Evolutionary conservation across 805 yeast genomes (phyloP).

Genomic region (Saccharomycodes ludwigii): DNA sequence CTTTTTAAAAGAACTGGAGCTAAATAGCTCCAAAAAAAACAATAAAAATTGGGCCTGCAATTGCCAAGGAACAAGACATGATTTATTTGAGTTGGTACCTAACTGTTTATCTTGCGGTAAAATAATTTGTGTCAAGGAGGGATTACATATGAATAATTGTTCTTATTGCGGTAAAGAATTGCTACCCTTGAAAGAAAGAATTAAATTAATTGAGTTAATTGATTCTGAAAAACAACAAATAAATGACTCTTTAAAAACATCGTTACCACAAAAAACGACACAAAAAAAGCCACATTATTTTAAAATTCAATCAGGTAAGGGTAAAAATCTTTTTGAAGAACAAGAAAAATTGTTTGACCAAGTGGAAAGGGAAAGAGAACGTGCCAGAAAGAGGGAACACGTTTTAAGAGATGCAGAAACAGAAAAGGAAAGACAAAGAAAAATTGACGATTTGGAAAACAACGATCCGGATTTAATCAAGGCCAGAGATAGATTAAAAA

Average conservation of each 20-base stretch:
- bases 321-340: constrained; percentile 52
- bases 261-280: constrained; percentile 8
- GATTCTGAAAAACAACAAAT: constrained; percentile 35
- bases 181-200: constrained; percentile 48
- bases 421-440: constrained; percentile 28
- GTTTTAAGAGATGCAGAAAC: constrained; percentile 18
- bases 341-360: constrained; percentile 53
- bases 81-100: constrained; percentile 80
- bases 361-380: constrained; percentile 37
- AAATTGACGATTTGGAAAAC: constrained; percentile 27
- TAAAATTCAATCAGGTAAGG: constrained; percentile 48
- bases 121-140: constrained; percentile 82
- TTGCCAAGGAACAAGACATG: constrained; percentile 83
- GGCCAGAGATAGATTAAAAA: constrained; percentile 68
- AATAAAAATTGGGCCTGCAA: constrained; percentile 36
- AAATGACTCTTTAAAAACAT: too few species aligned
- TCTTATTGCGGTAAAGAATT: constrained; percentile 65
- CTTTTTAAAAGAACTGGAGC: constrained; percentile 42
- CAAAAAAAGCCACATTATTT: constrained; percentile 28
- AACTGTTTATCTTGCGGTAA: constrained; percentile 92
- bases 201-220: constrained; percentile 41
- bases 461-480: constrained; percentile 46
- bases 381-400: constrained; percentile 23
- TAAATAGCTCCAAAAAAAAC: constrained; percentile 14
- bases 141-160: constrained; percentile 65